Percentiles rank a stretch among this genome's conserved stretches.
Evolutionary conservation across 2,329 filamentous ascomycete species (phyloP).

Genomic region (Calonectria pauciramosa): DNA sequence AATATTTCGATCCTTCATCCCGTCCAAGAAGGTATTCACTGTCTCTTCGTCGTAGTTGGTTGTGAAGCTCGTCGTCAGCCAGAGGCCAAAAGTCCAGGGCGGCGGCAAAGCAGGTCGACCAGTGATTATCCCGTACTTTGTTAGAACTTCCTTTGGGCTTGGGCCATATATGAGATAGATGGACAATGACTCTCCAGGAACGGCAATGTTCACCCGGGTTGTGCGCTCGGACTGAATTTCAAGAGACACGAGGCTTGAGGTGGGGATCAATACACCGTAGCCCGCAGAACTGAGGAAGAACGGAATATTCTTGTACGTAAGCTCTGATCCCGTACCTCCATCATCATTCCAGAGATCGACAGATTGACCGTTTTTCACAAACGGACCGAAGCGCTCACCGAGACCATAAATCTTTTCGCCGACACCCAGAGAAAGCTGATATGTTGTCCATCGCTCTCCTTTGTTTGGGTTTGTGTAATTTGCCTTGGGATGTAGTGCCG

Average conservation of each 20-base stretch:
- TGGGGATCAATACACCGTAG: slow-evolving; percentile 83
- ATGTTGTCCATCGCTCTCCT: slow-evolving; percentile 11
- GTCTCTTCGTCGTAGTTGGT: slow-evolving; percentile 79
- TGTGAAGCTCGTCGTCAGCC: slow-evolving; percentile 84
- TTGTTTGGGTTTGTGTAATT: slow-evolving; percentile 10
- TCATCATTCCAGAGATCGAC: slow-evolving; percentile 75
- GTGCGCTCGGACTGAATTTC: slow-evolving; percentile 82
- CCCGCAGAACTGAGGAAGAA: slow-evolving; percentile 79
- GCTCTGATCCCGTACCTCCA: slow-evolving; percentile 76
- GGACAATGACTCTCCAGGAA: slow-evolving; percentile 79
- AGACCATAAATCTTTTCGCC: slow-evolving; percentile 80
- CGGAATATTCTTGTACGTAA: slow-evolving; percentile 79
- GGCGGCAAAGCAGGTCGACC: slow-evolving; percentile 75
- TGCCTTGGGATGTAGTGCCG: slow-evolving; percentile 14
- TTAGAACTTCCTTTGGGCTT: slow-evolving; percentile 78
- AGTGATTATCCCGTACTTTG: slow-evolving; percentile 76
- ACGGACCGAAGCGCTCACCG: slow-evolving; percentile 81
- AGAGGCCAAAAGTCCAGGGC: slow-evolving; percentile 81
- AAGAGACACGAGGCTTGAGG: slow-evolving; percentile 76
- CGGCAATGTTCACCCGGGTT: slow-evolving; percentile 76
- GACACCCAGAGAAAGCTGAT: slow-evolving; percentile 65
- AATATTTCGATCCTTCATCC: slow-evolving; percentile 75
- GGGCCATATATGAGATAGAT: slow-evolving; percentile 82
- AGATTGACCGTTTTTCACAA: slow-evolving; percentile 81
- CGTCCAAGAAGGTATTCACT: slow-evolving; percentile 76